Conservation (phyloP, 73 alveolate species). For the Vitrella brassicaformis region DNA sequence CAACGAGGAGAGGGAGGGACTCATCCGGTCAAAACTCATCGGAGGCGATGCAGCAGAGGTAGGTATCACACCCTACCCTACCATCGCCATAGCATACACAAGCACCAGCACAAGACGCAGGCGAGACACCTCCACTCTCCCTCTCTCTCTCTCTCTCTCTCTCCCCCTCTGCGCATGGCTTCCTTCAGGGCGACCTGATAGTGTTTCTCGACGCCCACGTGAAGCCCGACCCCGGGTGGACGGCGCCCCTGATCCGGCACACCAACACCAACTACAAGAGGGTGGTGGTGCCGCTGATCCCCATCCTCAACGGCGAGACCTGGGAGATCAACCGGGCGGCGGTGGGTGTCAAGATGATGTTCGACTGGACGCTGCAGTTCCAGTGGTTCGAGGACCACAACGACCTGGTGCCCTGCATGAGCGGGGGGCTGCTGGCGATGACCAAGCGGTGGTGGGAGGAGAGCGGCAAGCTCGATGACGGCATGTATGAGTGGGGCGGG, state of each 20-base stretch:
- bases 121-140: neutral
- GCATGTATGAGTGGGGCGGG: conserved; percentile 36
- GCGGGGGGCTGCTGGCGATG: conserved; percentile 10
- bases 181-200: conserved; percentile 11
- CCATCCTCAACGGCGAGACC: conserved; percentile 11
- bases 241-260: conserved; percentile 8
- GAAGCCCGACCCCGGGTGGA: neutral
- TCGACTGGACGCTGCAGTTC: conserved; percentile 30
- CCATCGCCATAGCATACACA: too few species aligned
- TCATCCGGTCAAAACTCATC: conserved; percentile 22
- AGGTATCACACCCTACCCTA: too few species aligned
- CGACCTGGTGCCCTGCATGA: conserved; percentile 35
- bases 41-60: conserved; percentile 33
- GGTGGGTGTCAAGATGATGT: conserved; percentile 31
- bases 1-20: conserved; percentile 20
- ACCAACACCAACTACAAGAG: conserved; percentile 37
- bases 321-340: neutral
- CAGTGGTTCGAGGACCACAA: conserved; percentile 30
- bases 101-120: too few species aligned
- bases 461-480: conserved; percentile 19
- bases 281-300: conserved; percentile 34
- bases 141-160: neutral
- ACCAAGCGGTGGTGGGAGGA: neutral
- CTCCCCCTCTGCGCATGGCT: neutral
- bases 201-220: conserved; percentile 31